Conservation (phyloP, 2,329 filamentous ascomycete genomes). For the Fonsecaea erecta region DNA sequence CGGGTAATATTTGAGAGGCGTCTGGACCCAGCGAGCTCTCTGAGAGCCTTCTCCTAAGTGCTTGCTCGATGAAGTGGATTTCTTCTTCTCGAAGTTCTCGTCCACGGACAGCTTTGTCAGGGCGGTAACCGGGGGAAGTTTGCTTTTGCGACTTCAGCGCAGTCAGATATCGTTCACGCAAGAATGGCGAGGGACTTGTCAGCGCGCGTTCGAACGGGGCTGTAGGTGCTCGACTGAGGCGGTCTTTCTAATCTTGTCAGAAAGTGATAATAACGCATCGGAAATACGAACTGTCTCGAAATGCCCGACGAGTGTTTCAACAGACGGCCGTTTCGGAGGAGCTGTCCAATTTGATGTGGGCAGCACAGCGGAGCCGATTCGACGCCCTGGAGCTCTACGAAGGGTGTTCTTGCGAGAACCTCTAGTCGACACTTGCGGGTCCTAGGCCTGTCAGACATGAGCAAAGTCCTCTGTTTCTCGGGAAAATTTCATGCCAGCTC, state of each 20-base stretch:
- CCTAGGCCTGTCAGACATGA: constrained; percentile 33
- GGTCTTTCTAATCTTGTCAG: constrained; percentile 25
- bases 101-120: constrained; percentile 6
- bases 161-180: constrained; percentile 24
- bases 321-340: constrained; percentile 18
- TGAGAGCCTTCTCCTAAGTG: constrained; percentile 15
- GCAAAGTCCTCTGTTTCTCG: constrained; percentile 3
- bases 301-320: constrained; percentile 25
- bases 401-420: constrained; percentile 4
- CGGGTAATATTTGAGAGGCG: background rate
- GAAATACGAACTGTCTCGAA: constrained; percentile 29
- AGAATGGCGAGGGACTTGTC: constrained; percentile 26
- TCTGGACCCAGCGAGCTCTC: constrained; percentile 9
- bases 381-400: background rate
- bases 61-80: constrained; percentile 16
- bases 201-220: constrained; percentile 11
- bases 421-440: constrained; percentile 1
- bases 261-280: background rate
- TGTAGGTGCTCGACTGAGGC: constrained; percentile 20
- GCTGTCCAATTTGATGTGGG: background rate
- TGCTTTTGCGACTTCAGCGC: constrained; percentile 25
- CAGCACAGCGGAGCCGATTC: background rate
- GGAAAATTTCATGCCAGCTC: constrained; percentile 16
- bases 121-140: constrained; percentile 16
- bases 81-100: constrained; percentile 14